Base-by-base conservation (phyloP, 352 stramenopile species). In the Phytophthora aleatoria region DNA sequence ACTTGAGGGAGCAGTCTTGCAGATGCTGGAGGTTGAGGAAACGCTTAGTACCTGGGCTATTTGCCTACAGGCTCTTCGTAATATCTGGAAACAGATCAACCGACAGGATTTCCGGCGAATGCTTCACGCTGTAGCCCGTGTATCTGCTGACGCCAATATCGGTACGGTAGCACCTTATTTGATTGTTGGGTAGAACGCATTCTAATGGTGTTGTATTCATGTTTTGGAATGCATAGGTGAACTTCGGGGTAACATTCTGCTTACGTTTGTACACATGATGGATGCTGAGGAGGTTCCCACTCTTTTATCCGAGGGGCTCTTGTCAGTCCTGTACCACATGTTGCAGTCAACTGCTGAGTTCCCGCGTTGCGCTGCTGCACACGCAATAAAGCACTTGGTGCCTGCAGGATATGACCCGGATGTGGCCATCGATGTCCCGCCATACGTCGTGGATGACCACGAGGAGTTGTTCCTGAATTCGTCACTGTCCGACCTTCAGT, bases 201-300 rank as follows among this genome's bases (percentile, higher is more conserved):
- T 64, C 12, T 61, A 63, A 69, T 36, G 20, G 10, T 8, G 15
- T 69, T 64, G 36, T 43, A 30, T 43, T 50, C 44, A 2, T 50
- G 2, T 39, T 49, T 51, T 39, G 20, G 20, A 20, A 2, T 45
- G 2, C 49, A 50, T 48, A 94, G 85, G 86, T 10, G 79, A 92
- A 44, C 67, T 96, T 47, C 81, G 86, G 33, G 87, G 88, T 30
- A 95, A 95, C 50, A 92, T 96, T 44, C 55, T 96, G 60, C 58
- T 96, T 45, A 96, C 86, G 1, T 92, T 96, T 56, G 88, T 96
- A 11, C 88, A 96, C 77, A 92, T 96, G 86, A 92, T 96, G 85
- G 83, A 95, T 65, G 72, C 83, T 8, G 64, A 53, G 5, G 88
- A 95, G 49, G 85, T 94, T 24, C 73, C 81, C 5, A 83, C 64